These are phyloP conservation scores for Ceratobasidium sp. DNA, from an alignment of 1,284 basidiomycete genomes.

Conservation along the genomic window DNA sequence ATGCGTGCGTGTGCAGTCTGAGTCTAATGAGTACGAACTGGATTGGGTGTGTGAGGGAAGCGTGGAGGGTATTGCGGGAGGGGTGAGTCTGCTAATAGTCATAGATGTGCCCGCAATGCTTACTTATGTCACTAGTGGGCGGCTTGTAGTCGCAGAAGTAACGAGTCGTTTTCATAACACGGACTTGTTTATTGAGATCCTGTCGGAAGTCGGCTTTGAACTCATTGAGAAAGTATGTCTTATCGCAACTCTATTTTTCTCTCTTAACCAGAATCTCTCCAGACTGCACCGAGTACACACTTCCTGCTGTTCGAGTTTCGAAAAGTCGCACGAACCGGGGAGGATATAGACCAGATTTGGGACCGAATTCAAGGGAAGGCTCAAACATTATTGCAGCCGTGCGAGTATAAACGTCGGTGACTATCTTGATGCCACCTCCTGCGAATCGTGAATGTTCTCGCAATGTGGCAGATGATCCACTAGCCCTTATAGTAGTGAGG, in stretches of 20 bases:
- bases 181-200: conserved; percentile 77
- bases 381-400: conserved; percentile 80
- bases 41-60: conserved; percentile 89
- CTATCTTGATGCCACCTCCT: too few relatives aligned
- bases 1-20: conserved; percentile 92
- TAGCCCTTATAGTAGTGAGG: too few relatives aligned
- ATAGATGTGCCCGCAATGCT: background rate
- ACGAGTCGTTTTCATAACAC: conserved; percentile 83
- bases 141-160: conserved; percentile 96
- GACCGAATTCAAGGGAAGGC: conserved; percentile 68
- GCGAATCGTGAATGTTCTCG: background rate
- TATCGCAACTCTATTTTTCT: conserved; percentile 13
- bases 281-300: conserved; percentile 87
- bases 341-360: conserved; percentile 70
- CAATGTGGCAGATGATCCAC: too few relatives aligned
- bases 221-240: conserved; percentile 73
- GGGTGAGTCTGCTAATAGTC: conserved; percentile 64
- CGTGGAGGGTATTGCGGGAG: conserved; percentile 83
- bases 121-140: conserved; percentile 60
- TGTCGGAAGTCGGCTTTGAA: conserved; percentile 83
- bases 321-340: conserved; percentile 66
- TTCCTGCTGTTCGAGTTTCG: conserved; percentile 89
- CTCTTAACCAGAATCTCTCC: conserved; percentile 30
- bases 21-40: conserved; percentile 99
- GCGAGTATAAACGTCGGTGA: conserved; percentile 95